Conservation (phyloP, 441 rosid species). For the Melastoma candidum region DNA sequence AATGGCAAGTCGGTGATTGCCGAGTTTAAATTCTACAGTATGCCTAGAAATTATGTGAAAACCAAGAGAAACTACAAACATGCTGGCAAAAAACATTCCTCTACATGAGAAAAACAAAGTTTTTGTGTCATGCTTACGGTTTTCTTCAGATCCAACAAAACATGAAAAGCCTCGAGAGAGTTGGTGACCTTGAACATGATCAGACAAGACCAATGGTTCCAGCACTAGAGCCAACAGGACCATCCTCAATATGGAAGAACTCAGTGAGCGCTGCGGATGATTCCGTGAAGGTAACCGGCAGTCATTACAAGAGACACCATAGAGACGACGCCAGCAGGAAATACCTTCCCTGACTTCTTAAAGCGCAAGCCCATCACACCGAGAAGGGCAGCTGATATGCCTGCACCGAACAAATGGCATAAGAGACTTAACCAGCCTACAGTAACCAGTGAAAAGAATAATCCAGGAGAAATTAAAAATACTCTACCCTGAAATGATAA, state of each 20-base stretch:
- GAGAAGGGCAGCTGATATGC: constrained; percentile 58
- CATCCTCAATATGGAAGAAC: not conserved
- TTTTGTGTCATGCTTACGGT: too few relatives aligned
- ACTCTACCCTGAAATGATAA: not conserved
- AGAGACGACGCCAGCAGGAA: constrained; percentile 86
- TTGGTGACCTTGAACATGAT: too few relatives aligned
- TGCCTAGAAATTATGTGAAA: too few relatives aligned
- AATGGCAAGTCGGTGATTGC: too few relatives aligned
- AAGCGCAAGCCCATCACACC: constrained; percentile 85
- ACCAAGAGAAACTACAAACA: too few relatives aligned
- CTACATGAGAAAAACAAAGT: too few relatives aligned
- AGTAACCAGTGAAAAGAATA: not conserved
- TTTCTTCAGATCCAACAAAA: too few relatives aligned
- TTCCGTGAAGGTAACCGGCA: constrained; percentile 73
- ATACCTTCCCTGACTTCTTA: constrained; percentile 54
- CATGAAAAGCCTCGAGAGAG: too few relatives aligned
- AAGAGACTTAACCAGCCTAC: not conserved
- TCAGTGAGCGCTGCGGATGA: constrained; percentile 53
- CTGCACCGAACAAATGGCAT: constrained; percentile 22
- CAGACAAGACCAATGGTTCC: too few relatives aligned
- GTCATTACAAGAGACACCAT: constrained; percentile 69
- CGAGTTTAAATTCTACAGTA: too few relatives aligned
- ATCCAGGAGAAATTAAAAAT: too few relatives aligned
- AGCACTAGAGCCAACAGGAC: not conserved
- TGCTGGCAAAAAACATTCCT: too few relatives aligned